Evolutionary conservation across 2,329 filamentous ascomycete species (phyloP).

Genomic region (Cryphonectria naterciae): DNA sequence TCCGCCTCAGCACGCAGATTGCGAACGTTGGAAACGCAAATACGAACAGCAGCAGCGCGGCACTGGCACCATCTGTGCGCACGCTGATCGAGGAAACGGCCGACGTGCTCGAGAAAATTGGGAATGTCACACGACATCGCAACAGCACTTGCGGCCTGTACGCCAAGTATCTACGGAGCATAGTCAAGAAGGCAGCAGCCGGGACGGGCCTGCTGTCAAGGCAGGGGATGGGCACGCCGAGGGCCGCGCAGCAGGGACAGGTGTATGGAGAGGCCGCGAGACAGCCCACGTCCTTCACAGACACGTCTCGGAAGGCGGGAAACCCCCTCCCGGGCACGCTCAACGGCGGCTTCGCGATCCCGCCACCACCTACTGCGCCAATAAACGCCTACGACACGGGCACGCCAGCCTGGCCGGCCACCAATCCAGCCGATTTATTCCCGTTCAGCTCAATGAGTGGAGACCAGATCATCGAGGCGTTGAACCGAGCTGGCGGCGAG

Average conservation of each 20-base stretch:
- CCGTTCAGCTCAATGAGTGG: conserved; percentile 73
- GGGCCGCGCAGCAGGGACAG: conserved; percentile 6
- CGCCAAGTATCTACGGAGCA: conserved; percentile 50
- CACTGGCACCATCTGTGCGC: conserved; percentile 63
- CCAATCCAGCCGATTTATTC: conserved; percentile 54
- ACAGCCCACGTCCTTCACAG: neutral
- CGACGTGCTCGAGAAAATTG: conserved; percentile 70
- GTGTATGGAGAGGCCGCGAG: neutral
- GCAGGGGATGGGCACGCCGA: conserved; percentile 22
- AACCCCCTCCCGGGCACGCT: neutral
- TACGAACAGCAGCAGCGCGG: conserved; percentile 12
- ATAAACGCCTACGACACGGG: conserved; percentile 32
- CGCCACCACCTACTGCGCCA: conserved; percentile 31
- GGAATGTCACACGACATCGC: conserved; percentile 66
- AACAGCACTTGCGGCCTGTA: conserved; percentile 65
- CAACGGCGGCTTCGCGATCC: conserved; percentile 26
- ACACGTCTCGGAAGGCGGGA: conserved; percentile 7
- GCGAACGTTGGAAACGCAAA: conserved; percentile 54
- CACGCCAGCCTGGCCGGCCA: conserved; percentile 35
- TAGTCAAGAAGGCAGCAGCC: conserved; percentile 44
- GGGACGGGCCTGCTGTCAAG: conserved; percentile 25
- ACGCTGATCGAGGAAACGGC: conserved; percentile 70
- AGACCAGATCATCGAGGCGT: conserved; percentile 67
- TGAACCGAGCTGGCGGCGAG: conserved; percentile 64
- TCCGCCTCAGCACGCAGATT: conserved; percentile 65